phyloP scores from a whole-genome alignment of 352 stramenopile species.

The Phytophthora foliorum region DNA sequence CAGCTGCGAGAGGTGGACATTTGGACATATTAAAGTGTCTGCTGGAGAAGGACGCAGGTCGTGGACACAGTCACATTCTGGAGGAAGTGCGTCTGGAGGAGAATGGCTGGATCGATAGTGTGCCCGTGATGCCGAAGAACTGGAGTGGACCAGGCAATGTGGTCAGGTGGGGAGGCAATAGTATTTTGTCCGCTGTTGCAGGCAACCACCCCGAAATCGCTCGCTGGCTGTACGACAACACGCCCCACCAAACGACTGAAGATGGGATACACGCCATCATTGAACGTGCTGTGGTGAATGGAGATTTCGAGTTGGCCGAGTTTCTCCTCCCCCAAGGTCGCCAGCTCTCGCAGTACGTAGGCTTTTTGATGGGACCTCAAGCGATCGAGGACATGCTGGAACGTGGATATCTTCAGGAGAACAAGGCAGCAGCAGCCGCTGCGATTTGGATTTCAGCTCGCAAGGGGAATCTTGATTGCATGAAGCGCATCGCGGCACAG shows the following conservation, averaged over 20 bases:
- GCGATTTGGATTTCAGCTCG: neutral
- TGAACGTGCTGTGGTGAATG: neutral
- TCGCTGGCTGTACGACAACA: conserved; percentile 2
- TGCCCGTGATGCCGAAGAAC: neutral
- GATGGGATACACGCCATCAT: neutral
- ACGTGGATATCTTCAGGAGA: conserved; percentile 1
- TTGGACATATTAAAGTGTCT: neutral
- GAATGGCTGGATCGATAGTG: neutral
- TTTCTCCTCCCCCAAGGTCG: neutral
- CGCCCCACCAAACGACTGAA: neutral
- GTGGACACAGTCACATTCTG: neutral
- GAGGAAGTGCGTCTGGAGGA: neutral
- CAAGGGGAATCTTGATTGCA: neutral
- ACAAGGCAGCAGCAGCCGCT: neutral
- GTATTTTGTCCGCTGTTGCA: neutral
- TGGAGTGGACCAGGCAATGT: neutral
- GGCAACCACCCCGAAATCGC: neutral
- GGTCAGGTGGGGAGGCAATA: neutral
- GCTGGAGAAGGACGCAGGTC: neutral
- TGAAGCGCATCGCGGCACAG: neutral
- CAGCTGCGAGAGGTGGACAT: neutral
- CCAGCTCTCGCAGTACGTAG: neutral
- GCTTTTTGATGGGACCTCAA: neutral
- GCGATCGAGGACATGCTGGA: conserved; percentile 7
- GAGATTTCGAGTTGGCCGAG: conserved; percentile 4